Percentiles rank a stretch among this genome's conserved stretches.
phyloP scores from a whole-genome alignment of 208 protist species.

The Endotrypanum monterogeii region DNA sequence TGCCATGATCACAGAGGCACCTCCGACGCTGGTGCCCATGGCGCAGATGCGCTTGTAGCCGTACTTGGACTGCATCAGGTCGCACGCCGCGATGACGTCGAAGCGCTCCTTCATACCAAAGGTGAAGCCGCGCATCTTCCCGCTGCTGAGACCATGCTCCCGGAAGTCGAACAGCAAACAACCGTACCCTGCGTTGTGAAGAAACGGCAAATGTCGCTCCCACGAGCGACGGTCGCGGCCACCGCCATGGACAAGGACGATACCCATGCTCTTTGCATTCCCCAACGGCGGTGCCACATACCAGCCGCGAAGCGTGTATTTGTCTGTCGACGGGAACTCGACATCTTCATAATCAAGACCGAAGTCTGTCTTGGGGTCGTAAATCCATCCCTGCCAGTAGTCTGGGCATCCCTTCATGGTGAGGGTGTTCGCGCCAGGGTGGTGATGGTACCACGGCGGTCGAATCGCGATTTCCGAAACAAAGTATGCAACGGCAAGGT shows the following conservation, averaged over 20 bases:
- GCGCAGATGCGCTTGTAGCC: conserved; percentile 77
- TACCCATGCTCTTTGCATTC: conserved; percentile 37
- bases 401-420: conserved; percentile 70
- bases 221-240: conserved; percentile 91
- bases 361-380: conserved; percentile 86
- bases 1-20: conserved; percentile 88
- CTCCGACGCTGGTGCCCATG: conserved; percentile 91
- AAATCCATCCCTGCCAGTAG: conserved; percentile 89
- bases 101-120: conserved; percentile 91
- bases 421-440: conserved; percentile 55
- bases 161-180: conserved; percentile 92
- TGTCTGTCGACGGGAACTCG: conserved; percentile 64
- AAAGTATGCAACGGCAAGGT: conserved; percentile 81
- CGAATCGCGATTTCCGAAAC: conserved; percentile 87
- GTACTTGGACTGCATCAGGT: conserved; percentile 67
- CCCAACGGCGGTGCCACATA: conserved; percentile 64
- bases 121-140: conserved; percentile 81
- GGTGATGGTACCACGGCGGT: conserved; percentile 91
- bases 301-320: conserved; percentile 82
- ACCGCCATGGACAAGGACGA: conserved; percentile 92
- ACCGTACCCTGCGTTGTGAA: conserved; percentile 84
- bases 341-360: conserved; percentile 83
- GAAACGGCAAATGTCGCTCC: conserved; percentile 85
- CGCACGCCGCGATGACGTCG: conserved; percentile 84
- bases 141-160: conserved; percentile 87